Conservation (phyloP, 257 asterid species). For the Rauvolfia tetraphylla region DNA sequence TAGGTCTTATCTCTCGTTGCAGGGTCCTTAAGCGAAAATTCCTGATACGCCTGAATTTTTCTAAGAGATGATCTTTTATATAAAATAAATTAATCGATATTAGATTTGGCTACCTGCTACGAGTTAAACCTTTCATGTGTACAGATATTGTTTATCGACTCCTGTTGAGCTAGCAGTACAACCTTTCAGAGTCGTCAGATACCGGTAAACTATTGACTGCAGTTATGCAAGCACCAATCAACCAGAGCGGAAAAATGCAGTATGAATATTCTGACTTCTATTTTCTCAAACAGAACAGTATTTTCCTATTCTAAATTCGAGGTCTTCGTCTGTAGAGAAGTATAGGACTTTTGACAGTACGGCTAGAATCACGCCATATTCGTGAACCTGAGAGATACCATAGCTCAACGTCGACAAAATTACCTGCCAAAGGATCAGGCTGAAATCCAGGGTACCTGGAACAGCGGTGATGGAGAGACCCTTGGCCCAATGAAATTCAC, state of each 20-base stretch:
- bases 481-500: conserved; percentile 18
- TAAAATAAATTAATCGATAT: neutral
- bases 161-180: neutral
- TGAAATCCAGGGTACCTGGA: conserved; percentile 41
- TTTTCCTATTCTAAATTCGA: neutral
- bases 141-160: neutral
- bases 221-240: no score
- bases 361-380: conserved; percentile 35
- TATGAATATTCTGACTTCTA: no score
- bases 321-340: conserved; percentile 21
- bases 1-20: neutral
- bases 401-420: conserved; percentile 2
- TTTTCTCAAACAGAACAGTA: neutral
- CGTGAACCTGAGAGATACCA: conserved; percentile 23
- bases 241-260: no score
- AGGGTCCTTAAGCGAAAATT: neutral
- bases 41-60: neutral
- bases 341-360: conserved; percentile 54
- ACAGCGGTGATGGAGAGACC: conserved; percentile 44
- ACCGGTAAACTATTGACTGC: no score
- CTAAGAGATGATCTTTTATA: neutral
- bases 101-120: neutral
- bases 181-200: neutral
- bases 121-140: neutral
- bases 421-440: conserved; percentile 31